These are phyloP conservation scores for Porpolomopsis calyptriformis DNA, from an alignment of 768 basidiomycete genomes.

Conservation along the genomic window DNA sequence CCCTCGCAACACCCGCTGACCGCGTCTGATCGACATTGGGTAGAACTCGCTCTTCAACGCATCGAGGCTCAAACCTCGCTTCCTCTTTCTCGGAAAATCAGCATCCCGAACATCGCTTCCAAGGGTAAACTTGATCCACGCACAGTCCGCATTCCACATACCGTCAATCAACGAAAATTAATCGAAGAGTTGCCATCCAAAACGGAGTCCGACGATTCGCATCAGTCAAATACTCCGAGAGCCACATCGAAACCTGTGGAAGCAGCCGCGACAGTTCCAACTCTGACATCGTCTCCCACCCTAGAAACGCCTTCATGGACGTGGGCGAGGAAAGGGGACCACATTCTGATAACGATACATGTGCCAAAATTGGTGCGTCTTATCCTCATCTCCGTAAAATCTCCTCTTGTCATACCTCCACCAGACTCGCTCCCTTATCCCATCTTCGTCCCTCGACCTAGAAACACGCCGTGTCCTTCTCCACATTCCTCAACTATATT, in stretches of 20 bases:
- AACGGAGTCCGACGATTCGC: not conserved
- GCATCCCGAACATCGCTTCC: conserved; percentile 64
- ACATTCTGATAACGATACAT: conserved; percentile 38
- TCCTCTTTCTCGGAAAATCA: conserved; percentile 56
- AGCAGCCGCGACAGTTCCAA: too few relatives aligned
- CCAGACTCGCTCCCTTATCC: conserved; percentile 38
- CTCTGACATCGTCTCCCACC: not conserved
- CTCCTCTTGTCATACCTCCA: too few relatives aligned
- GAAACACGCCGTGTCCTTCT: conserved; percentile 51
- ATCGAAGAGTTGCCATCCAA: conserved; percentile 34
- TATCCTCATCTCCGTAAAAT: conserved; percentile 2
- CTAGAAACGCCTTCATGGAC: conserved; percentile 35
- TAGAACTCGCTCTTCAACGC: conserved; percentile 61
- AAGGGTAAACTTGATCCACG: conserved; percentile 62
- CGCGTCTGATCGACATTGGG: conserved; percentile 6
- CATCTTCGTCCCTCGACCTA: conserved; percentile 49
- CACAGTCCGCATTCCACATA: conserved; percentile 42
- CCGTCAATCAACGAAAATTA: conserved; percentile 21
- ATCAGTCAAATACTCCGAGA: conserved; percentile 19
- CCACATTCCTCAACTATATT: conserved; percentile 33
- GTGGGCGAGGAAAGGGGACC: conserved; percentile 34
- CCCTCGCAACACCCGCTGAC: not conserved
- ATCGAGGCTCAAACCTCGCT: conserved; percentile 52
- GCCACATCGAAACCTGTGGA: conserved; percentile 30
- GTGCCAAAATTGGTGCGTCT: conserved; percentile 50